A percentile compares a stretch with the other conserved stretches of the same genome.
These are phyloP conservation scores for Blastobotrys aristatus DNA, from an alignment of 1,139 yeast species.

Conservation along the genomic window DNA sequence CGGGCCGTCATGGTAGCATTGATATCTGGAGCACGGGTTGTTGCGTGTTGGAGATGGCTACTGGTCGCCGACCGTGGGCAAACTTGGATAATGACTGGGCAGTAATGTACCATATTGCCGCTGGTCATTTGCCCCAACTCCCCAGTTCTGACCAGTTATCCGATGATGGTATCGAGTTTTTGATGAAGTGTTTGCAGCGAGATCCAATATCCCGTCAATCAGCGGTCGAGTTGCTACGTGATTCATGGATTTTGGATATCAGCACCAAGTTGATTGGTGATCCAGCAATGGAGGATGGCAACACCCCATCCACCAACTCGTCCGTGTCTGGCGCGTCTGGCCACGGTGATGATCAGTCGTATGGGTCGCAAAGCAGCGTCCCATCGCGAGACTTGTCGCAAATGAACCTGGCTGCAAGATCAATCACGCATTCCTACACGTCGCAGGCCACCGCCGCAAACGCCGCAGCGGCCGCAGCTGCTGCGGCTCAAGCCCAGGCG, in stretches of 20 bases:
- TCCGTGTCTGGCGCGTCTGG: neutral
- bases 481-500: conserved; percentile 2
- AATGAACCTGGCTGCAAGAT: conserved; percentile 10
- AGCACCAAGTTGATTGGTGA: conserved; percentile 19
- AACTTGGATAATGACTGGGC: conserved; percentile 97
- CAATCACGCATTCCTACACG: conserved; percentile 7
- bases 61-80: conserved; percentile 56
- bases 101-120: conserved; percentile 96
- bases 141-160: conserved; percentile 79
- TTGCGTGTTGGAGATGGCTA: conserved; percentile 88
- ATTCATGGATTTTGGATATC: conserved; percentile 63
- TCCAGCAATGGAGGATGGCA: neutral
- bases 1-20: conserved; percentile 65
- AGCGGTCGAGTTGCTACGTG: conserved; percentile 73
- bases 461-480: conserved; percentile 10
- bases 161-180: conserved; percentile 62
- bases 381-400: conserved; percentile 8
- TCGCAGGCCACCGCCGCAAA: conserved; percentile 6
- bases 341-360: neutral
- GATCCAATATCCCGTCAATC: conserved; percentile 77
- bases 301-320: neutral
- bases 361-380: neutral
- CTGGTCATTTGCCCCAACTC: conserved; percentile 84
- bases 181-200: conserved; percentile 72
- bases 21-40: conserved; percentile 77